These are phyloP conservation scores for Eremomyces bilateralis DNA, from an alignment of 495 filamentous ascomycete genomes.

Conservation along the genomic window DNA sequence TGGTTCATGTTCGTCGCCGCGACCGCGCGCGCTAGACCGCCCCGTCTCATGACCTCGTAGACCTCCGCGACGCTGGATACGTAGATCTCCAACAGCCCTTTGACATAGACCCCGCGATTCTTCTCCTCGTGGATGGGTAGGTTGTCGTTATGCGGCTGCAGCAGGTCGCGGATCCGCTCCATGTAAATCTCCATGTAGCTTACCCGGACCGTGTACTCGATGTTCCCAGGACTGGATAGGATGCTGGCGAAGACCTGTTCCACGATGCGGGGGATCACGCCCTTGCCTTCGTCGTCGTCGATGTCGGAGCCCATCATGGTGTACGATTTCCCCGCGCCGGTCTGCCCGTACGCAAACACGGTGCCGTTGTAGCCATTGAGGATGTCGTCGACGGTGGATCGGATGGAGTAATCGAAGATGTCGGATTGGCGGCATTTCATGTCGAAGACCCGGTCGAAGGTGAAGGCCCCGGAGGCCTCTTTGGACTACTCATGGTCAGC, in stretches of 20 bases:
- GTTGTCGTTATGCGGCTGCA: slow-evolving; percentile 86
- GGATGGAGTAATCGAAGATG: slow-evolving; percentile 95
- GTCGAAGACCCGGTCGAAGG: slow-evolving; percentile 92
- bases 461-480: slow-evolving; percentile 71
- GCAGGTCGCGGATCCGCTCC: slow-evolving; percentile 87
- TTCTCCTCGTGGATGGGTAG: slow-evolving; percentile 94
- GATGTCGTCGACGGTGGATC: slow-evolving; percentile 89
- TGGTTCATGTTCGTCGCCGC: slow-evolving; percentile 99
- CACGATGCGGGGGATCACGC: slow-evolving; percentile 92
- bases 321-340: slow-evolving; percentile 93
- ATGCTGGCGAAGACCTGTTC: slow-evolving; percentile 97
- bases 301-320: slow-evolving; percentile 99
- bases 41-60: slow-evolving; percentile 89
- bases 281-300: slow-evolving; percentile 69
- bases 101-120: slow-evolving; percentile 88
- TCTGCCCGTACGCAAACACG: slow-evolving; percentile 97
- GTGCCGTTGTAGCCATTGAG: slow-evolving; percentile 98
- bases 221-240: slow-evolving; percentile 68
- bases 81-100: slow-evolving; percentile 85
- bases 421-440: slow-evolving; percentile 73
- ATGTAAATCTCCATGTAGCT: slow-evolving; percentile 99
- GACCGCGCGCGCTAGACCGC: slow-evolving; percentile 73
- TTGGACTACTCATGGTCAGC: slow-evolving; percentile 34
- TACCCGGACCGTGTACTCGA: slow-evolving; percentile 92
- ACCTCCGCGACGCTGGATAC: slow-evolving; percentile 91